Evolutionary conservation across 192 early-diverging fungal genomes (phyloP).

Genomic region (Backusella circina): DNA sequence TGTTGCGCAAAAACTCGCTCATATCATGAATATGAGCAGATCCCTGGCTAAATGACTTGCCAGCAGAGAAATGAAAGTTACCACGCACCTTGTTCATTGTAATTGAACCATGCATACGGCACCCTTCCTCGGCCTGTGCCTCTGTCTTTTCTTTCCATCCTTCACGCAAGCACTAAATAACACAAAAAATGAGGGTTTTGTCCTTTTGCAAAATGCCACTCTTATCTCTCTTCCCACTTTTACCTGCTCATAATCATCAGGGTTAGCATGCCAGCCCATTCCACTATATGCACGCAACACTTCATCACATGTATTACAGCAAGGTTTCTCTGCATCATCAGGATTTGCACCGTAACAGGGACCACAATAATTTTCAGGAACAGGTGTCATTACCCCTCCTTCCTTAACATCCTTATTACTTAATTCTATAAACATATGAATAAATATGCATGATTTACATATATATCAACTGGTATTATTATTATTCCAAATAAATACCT

Average conservation of each 20-base stretch:
- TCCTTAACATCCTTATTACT: conserved; percentile 39
- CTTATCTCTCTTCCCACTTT: background rate
- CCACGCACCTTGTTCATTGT: conserved; percentile 89
- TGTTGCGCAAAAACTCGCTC: conserved; percentile 6
- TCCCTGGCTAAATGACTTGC: conserved; percentile 67
- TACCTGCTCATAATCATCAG: conserved; percentile 75
- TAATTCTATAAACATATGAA: conserved; percentile 36
- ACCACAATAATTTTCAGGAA: conserved; percentile 65
- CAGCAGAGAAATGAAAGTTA: conserved; percentile 90
- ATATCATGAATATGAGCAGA: conserved; percentile 23
- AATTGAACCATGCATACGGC: conserved; percentile 74
- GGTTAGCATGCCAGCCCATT: conserved; percentile 79
- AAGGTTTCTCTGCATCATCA: conserved; percentile 45
- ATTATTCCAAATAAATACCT: conserved; percentile 37
- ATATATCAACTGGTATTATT: background rate
- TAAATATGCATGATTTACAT: too few relatives aligned
- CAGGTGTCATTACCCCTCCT: background rate
- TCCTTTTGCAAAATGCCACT: background rate
- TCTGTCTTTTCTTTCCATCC: conserved; percentile 68
- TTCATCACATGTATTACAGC: conserved; percentile 94
- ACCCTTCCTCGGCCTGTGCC: conserved; percentile 82
- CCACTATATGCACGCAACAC: conserved; percentile 77
- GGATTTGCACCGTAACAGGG: conserved; percentile 72
- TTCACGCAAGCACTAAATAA: conserved; percentile 70
- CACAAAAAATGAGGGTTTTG: background rate